These are phyloP conservation scores for Fusarium goolgardi DNA, from an alignment of 2,329 filamentous ascomycete species.

Conservation along the genomic window DNA sequence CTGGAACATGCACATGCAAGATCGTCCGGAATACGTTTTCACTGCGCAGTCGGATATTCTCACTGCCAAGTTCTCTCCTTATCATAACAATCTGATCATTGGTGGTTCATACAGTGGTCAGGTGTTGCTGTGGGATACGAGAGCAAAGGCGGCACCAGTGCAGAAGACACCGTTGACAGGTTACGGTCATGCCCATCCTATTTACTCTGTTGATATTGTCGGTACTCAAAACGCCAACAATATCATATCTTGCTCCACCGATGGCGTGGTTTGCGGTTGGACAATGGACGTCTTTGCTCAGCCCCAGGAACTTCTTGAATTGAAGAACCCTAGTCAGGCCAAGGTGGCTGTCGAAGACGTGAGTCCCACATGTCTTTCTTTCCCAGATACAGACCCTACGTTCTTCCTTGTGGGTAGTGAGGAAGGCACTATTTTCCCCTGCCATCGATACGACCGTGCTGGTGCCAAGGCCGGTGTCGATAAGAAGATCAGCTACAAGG, in stretches of 20 bases:
- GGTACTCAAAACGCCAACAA: slow-evolving; percentile 99
- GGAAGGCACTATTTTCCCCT: slow-evolving; percentile 95
- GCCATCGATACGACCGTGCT: slow-evolving; percentile 95
- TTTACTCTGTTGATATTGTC: slow-evolving; percentile 95
- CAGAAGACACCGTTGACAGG: slow-evolving; percentile 97
- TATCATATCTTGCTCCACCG: slow-evolving; percentile 95
- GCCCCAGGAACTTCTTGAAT: slow-evolving; percentile 91
- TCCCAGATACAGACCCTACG: slow-evolving; percentile 93
- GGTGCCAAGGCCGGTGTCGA: slow-evolving; percentile 97
- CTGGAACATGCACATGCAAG: slow-evolving; percentile 96
- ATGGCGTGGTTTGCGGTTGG: slow-evolving; percentile 97
- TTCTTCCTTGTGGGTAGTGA: slow-evolving; percentile 98
- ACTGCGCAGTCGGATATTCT: slow-evolving; percentile 96
- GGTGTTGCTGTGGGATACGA: slow-evolving; percentile 96
- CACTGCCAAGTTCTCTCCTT: slow-evolving; percentile 97
- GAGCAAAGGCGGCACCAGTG: slow-evolving; percentile 87
- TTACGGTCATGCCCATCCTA: slow-evolving; percentile 93
- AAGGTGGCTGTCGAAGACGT: slow-evolving; percentile 86
- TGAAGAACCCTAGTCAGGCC: slow-evolving; percentile 85
- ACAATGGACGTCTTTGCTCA: slow-evolving; percentile 97
- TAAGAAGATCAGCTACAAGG: slow-evolving; percentile 85
- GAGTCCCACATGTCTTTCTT: slow-evolving; percentile 92
- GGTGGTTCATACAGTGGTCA: slow-evolving; percentile 97
- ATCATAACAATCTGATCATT: slow-evolving; percentile 95
- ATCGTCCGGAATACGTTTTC: slow-evolving; percentile 95